phyloP scores from a whole-genome alignment of 2,329 filamentous ascomycete genomes.

The Spiromastix sp. region DNA sequence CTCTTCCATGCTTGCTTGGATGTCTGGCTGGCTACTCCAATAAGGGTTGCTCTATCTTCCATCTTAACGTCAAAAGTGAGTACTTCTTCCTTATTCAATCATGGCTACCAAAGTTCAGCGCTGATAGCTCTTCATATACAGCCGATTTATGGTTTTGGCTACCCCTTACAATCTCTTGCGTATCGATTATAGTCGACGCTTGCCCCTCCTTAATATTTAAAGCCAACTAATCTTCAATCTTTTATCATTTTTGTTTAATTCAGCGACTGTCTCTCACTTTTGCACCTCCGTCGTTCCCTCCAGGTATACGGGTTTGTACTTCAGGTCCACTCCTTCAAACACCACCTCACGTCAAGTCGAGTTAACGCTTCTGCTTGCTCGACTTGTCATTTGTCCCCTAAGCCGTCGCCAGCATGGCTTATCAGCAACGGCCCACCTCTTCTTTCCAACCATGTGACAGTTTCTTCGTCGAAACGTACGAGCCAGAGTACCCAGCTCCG shows the following conservation, averaged over 20 bases:
- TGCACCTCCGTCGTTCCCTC: slow-evolving; percentile 30
- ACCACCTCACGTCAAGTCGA: no score
- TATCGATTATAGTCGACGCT: slow-evolving; percentile 31
- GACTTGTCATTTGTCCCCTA: slow-evolving; percentile 13
- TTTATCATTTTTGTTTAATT: slow-evolving; percentile 44
- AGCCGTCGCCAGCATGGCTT: slow-evolving; percentile 41
- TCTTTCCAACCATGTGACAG: slow-evolving; percentile 56
- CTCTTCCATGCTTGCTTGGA: slow-evolving; percentile 34
- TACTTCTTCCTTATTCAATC: slow-evolving; percentile 21
- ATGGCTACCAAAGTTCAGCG: slow-evolving; percentile 17
- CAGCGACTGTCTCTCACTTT: slow-evolving; percentile 43
- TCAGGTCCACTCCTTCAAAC: slow-evolving; percentile 35
- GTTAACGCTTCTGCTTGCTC: slow-evolving; percentile 9
- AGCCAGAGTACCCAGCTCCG: slow-evolving; percentile 37
- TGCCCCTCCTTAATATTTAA: slow-evolving; percentile 34
- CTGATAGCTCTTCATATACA: background rate
- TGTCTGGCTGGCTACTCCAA: slow-evolving; percentile 34
- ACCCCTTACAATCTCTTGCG: slow-evolving; percentile 15
- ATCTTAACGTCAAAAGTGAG: slow-evolving; percentile 27
- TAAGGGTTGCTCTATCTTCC: slow-evolving; percentile 25
- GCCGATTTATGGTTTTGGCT: background rate
- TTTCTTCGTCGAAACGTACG: slow-evolving; percentile 55
- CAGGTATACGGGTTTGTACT: slow-evolving; percentile 19
- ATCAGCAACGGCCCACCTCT: slow-evolving; percentile 39
- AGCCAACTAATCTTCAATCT: slow-evolving; percentile 50